Percentiles rank a stretch among this genome's conserved stretches.
Evolutionary conservation across 352 stramenopile genomes (phyloP).

Genomic region (Pythium dissimile): DNA sequence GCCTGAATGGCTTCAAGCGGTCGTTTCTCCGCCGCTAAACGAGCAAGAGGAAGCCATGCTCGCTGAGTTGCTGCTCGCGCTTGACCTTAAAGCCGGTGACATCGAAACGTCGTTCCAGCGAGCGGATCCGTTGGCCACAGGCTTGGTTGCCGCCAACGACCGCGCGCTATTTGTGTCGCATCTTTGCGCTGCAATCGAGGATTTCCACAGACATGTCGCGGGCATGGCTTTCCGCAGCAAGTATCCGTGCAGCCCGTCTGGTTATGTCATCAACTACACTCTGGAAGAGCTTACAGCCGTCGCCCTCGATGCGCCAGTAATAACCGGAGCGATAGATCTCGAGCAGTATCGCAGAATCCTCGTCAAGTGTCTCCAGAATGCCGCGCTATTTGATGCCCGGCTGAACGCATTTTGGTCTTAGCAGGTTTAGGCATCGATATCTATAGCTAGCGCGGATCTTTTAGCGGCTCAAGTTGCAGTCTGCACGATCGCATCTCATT

Average conservation of each 20-base stretch:
- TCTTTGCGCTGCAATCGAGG: conserved; percentile 7
- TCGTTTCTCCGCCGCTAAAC: conserved; percentile 11
- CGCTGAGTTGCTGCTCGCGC: neutral
- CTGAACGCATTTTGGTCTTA: conserved; percentile 17
- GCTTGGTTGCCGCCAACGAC: conserved; percentile 6
- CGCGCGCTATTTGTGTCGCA: neutral
- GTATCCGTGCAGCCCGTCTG: conserved; percentile 17
- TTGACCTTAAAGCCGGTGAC: conserved; percentile 4
- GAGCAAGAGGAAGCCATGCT: conserved; percentile 12
- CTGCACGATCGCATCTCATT: conserved; percentile 12
- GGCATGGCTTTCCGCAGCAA: conserved; percentile 16
- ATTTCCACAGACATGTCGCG: conserved; percentile 17
- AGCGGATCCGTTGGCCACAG: conserved; percentile 6
- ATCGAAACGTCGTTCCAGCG: conserved; percentile 13
- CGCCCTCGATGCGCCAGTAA: neutral
- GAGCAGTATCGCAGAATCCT: conserved; percentile 12
- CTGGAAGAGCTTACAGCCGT: conserved; percentile 9
- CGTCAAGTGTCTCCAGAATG: conserved; percentile 15
- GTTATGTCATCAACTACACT: conserved; percentile 21
- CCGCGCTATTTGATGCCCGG: conserved; percentile 16
- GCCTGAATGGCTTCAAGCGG: conserved; percentile 6
- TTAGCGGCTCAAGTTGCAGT: neutral
- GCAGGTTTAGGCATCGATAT: neutral
- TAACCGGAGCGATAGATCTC: conserved; percentile 15
- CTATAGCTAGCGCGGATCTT: neutral